Base-by-base conservation (phyloP, 345 rosid species). In the Lepidium sativum region DNA sequence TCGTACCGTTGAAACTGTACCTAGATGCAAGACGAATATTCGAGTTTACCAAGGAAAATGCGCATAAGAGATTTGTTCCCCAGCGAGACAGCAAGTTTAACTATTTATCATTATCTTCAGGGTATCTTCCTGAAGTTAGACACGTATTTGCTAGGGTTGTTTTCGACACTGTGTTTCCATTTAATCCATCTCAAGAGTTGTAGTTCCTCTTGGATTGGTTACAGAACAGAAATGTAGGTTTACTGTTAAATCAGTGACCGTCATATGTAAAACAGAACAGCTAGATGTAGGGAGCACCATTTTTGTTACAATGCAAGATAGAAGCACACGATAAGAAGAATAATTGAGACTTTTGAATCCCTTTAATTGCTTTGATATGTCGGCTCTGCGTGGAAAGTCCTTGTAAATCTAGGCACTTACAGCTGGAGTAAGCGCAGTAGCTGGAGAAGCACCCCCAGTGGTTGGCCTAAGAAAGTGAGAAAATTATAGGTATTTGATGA, bases 151-250 rank as follows among this genome's bases (percentile, higher is more conserved):
- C 96, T 7, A 82, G 91, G 78, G 77, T 86, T 40, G 88, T 87
- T 48, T 89, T 92, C 35, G 91, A 92, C 68, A 89, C 96, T 0
- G 71, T 89, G n/a, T 92, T 77, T 77, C 98, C 95, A 13, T 54
- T 73, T 13, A 63, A 69, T 41, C 63, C 27, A 64, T 47, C 58
- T 38, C 65, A 68, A 40, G 66, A 58, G 31, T 25, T 54, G 54
- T 54, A 52, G 39, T 12, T 40, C 13, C 50, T 51, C 59, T 52
- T 52, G 11, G 33, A 52, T 40, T 40, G 15, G 32, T 17, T 64
- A 11, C 48, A 35, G 57, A 57, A 57, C 16, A 3, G 11, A 56
- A 8, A 2, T 25, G 15, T 55, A 53, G 4, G 25, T 32, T 53
- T 16, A 32, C 41, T 32, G 8, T 12, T 44, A 5, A 43, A 11